Base-by-base conservation (phyloP, 1,139 yeast genomes). In the Blastobotrys serpentis region DNA sequence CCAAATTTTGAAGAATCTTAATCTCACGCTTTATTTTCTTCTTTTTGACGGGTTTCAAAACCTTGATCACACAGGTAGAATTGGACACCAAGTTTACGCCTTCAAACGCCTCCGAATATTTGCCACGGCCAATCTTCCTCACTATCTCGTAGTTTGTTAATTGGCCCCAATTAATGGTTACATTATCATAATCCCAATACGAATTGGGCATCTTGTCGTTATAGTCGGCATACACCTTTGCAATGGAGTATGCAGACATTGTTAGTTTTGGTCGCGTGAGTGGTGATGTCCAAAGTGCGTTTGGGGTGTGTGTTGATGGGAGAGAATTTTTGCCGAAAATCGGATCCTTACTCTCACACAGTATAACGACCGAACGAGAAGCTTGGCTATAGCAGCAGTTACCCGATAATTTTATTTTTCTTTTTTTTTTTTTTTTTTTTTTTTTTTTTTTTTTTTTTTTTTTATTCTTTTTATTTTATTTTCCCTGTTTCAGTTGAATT, bases 11-110 rank as follows among this genome's bases (percentile, higher is more conserved):
- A 60, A 94, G 75, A 51, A 94, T 92, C 65, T 89, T 85, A 56
- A 94, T 89, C 66, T 94, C 99, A 60, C 98, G 78, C 73, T 87
- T 88, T 59, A 94, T 92, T 74, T 94, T 94, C 77, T 92, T 92
- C 69, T 94, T 79, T 70, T 92, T 92, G 42, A 94, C 98, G 2
- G 99, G 99, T 67, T 94, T 94, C 61, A 94, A 78, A 56, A 92
- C 98, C 66, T 94, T 94, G 62, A 94, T 88, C 44, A 94, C 96
- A 51, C 79, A 74, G 44, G 65, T 63, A 36, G 63, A 67, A 49
- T 61, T 59, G 57, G 68, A 68, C 49, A 61, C 61, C 45, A 82
- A 71, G 63, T 84, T 84, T 32, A 83, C 72, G 29, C 94, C 95
- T 55, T 82, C 83, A 67, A 94, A 94, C 37, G 95, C 99, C 69